A percentile compares a stretch with the other conserved stretches of the same genome.
phyloP scores from a whole-genome alignment of 257 asterid species.

The Solanum tacnaense region DNA sequence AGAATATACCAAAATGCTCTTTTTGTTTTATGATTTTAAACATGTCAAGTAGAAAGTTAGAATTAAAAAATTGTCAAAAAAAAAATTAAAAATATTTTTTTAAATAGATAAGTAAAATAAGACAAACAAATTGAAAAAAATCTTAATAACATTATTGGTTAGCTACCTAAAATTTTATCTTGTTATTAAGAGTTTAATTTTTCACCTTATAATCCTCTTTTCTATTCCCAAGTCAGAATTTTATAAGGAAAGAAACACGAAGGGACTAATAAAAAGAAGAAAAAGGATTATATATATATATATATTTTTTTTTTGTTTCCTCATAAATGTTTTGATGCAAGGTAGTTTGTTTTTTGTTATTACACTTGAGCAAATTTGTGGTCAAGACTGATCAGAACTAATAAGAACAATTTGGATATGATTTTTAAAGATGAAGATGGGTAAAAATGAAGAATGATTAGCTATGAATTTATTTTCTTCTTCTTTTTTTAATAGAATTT shows the following conservation, averaged over 20 bases:
- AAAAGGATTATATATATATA: neutral
- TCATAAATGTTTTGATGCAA: neutral
- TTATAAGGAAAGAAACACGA: no score
- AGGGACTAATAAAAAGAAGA: neutral
- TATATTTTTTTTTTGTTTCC: neutral
- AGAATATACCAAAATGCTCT: neutral
- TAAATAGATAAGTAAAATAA: neutral
- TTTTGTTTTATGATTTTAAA: neutral
- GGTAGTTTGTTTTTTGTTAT: neutral
- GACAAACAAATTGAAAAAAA: neutral
- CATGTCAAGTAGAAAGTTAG: no score
- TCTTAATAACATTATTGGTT: neutral
- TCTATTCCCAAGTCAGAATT: no score
- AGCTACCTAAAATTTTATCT: neutral
- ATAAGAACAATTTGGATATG: neutral
- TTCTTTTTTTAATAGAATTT: neutral
- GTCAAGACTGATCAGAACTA: neutral
- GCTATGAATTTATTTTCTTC: neutral
- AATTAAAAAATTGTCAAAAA: neutral
- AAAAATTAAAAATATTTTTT: neutral
- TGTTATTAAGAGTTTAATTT: neutral
- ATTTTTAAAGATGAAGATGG: neutral
- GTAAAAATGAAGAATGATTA: neutral
- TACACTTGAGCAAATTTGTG: neutral
- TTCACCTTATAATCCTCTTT: no score